A percentile compares a stretch with the other conserved stretches of the same genome.
phyloP scores from a whole-genome alignment of 2,329 filamentous ascomycete species.

The Aspergillus sp. region DNA sequence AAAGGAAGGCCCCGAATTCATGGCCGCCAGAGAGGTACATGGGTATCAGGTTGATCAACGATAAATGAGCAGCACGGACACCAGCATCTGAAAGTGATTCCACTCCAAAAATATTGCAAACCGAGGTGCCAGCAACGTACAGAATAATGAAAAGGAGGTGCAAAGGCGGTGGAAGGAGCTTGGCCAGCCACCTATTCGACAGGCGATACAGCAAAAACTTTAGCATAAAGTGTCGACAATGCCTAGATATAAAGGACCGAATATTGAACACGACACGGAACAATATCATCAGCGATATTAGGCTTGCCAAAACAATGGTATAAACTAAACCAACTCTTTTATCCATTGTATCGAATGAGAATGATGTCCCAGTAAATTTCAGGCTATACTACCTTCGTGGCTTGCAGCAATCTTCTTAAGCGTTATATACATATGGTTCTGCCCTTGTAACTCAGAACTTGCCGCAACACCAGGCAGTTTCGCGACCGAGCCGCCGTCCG shows the following conservation, averaged over 20 bases:
- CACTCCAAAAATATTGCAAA: conserved; percentile 20
- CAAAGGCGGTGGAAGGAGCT: conserved; percentile 2
- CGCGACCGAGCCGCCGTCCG: neutral
- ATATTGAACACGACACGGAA: neutral
- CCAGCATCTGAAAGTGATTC: conserved; percentile 15
- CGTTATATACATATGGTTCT: conserved; percentile 2
- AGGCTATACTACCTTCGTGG: neutral
- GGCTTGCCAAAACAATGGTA: neutral
- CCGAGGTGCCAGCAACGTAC: conserved; percentile 9
- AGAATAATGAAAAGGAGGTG: conserved; percentile 3
- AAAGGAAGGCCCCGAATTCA: conserved; percentile 21
- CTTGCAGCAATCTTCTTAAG: neutral
- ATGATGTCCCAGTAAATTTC: neutral
- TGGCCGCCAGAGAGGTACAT: conserved; percentile 22
- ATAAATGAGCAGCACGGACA: conserved; percentile 19
- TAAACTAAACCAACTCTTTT: neutral
- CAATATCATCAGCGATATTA: conserved; percentile 1
- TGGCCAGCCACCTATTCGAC: conserved; percentile 5
- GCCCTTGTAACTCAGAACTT: neutral
- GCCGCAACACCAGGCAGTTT: conserved; percentile 7
- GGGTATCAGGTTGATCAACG: conserved; percentile 22
- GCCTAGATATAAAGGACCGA: conserved; percentile 3
- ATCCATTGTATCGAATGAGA: conserved; percentile 3
- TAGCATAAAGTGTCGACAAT: conserved; percentile 3
- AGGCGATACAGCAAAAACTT: conserved; percentile 6